Evolutionary conservation across 805 yeast species (phyloP).

Genomic region (Clavispora vitiphila): DNA sequence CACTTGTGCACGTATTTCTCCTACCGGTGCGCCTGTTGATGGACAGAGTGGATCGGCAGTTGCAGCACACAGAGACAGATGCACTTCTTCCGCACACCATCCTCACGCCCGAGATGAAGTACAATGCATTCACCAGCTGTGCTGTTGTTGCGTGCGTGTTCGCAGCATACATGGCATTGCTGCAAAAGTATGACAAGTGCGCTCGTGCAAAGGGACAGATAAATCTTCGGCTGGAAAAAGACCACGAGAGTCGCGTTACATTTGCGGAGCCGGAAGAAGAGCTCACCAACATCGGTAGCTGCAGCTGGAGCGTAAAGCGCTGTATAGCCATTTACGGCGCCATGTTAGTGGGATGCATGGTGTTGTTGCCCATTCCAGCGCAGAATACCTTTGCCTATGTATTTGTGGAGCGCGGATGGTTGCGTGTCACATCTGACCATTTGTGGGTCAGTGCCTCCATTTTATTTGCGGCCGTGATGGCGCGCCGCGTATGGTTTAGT

Average conservation of each 20-base stretch:
- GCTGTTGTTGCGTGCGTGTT: background rate
- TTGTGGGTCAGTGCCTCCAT: slow-evolving; percentile 13
- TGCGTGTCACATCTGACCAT: slow-evolving; percentile 23
- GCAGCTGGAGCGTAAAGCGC: background rate
- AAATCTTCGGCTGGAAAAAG: background rate
- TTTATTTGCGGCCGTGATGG: slow-evolving; percentile 5
- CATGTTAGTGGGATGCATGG: background rate
- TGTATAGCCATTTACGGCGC: background rate
- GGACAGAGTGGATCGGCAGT: background rate
- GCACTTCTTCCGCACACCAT: background rate
- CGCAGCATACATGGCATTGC: background rate
- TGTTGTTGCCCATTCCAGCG: slow-evolving; percentile 10
- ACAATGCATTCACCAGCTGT: background rate
- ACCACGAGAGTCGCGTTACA: background rate
- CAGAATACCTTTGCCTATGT: slow-evolving; percentile 20
- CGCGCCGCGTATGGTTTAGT: background rate
- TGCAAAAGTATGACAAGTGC: background rate
- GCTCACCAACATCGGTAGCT: background rate
- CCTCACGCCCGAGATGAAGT: background rate
- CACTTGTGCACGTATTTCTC: background rate
- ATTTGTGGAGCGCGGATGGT: slow-evolving; percentile 3
- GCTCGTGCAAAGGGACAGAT: background rate
- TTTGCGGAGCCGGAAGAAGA: background rate
- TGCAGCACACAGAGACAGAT: background rate
- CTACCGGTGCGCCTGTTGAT: background rate